Evolutionary conservation across 1,284 basidiomycete genomes (phyloP).

Genomic region (Cutaneotrichosporon sp.): DNA sequence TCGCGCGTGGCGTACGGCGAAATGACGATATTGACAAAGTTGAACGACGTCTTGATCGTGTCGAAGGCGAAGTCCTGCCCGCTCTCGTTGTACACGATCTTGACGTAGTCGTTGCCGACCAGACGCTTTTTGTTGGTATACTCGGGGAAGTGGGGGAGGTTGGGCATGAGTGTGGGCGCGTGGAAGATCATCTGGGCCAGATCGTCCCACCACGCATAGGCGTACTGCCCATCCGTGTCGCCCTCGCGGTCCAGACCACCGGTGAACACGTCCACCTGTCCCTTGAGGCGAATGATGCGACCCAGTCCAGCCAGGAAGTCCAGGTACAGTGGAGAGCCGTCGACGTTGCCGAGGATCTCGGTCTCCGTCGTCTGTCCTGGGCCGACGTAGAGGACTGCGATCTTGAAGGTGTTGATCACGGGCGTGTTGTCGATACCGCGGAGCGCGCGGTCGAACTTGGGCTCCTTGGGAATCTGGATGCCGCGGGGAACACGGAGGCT

Average conservation of each 20-base stretch:
- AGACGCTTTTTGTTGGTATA: constrained; percentile 82
- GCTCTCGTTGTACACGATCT: constrained; percentile 97
- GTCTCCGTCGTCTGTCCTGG: constrained; percentile 79
- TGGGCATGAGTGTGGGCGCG: constrained; percentile 96
- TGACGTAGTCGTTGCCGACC: constrained; percentile 90
- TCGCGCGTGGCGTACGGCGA: constrained; percentile 84
- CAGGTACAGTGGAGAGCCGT: constrained; percentile 92
- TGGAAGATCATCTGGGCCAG: constrained; percentile 94
- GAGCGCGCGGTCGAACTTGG: constrained; percentile 60
- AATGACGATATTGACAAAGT: constrained; percentile 96
- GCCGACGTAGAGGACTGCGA: constrained; percentile 93
- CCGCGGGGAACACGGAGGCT: constrained; percentile 41
- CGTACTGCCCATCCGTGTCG: constrained; percentile 77
- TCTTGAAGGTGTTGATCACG: constrained; percentile 96
- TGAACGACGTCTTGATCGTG: constrained; percentile 82
- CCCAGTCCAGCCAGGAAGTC: constrained; percentile 88
- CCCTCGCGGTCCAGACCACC: constrained; percentile 81
- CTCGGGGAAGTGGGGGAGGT: constrained; percentile 60
- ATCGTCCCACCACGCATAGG: constrained; percentile 99
- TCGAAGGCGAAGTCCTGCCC: constrained; percentile 82
- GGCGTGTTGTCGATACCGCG: constrained; percentile 76
- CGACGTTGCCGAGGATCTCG: constrained; percentile 83
- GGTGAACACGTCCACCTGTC: constrained; percentile 88
- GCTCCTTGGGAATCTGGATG: constrained; percentile 52
- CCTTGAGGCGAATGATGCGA: constrained; percentile 80